Evolutionary conservation across 345 rosid genomes (phyloP).

Genomic region (Corchorus capsularis): DNA sequence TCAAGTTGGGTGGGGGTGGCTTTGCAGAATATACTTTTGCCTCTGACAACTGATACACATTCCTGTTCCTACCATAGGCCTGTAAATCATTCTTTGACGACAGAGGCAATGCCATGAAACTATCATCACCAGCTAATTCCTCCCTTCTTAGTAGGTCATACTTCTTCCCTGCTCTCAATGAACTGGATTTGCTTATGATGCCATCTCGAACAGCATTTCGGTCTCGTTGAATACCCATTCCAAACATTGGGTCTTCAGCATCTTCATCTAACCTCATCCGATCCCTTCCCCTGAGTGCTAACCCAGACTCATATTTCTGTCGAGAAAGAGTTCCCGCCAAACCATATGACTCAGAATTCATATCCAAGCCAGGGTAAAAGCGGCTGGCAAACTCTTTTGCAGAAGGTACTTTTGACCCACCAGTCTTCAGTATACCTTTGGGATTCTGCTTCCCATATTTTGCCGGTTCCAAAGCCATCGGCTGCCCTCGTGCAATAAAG

Average conservation of each 20-base stretch:
- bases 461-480: constrained; percentile 36
- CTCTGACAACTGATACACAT: constrained; percentile 36
- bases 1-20: constrained; percentile 31
- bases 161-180: constrained; percentile 57
- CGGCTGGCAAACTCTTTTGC: constrained; percentile 39
- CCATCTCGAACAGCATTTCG: constrained; percentile 35
- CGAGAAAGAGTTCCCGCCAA: constrained; percentile 41
- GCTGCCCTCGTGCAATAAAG: constrained; percentile 43
- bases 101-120: constrained; percentile 54
- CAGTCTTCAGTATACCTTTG: constrained; percentile 60
- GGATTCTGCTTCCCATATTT: constrained; percentile 64
- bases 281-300: constrained; percentile 48
- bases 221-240: constrained; percentile 53
- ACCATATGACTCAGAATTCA: constrained; percentile 48
- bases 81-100: constrained; percentile 53
- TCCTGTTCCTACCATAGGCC: constrained; percentile 45
- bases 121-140: constrained; percentile 39
- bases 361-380: constrained; percentile 45
- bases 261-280: constrained; percentile 49
- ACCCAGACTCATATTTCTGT: constrained; percentile 51
- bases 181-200: constrained; percentile 44
- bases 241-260: constrained; percentile 63
- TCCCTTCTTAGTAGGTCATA: constrained; percentile 45
- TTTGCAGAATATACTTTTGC: constrained; percentile 34
- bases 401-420: constrained; percentile 46